These are phyloP conservation scores for Fusarium vanettenii DNA, from an alignment of 2,329 filamentous ascomycete species.

Conservation along the genomic window DNA sequence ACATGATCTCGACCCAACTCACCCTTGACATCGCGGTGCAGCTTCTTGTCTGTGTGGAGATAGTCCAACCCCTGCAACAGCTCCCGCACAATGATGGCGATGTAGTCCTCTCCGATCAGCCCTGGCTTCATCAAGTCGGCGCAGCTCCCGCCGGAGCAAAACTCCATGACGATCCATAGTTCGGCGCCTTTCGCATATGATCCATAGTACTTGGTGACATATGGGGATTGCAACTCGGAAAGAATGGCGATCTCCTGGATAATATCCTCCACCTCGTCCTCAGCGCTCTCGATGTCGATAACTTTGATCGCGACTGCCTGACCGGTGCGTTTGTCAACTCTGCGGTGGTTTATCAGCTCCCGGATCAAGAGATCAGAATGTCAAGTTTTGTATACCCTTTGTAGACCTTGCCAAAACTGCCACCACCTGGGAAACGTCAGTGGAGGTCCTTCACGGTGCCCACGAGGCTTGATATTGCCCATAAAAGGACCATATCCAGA, in stretches of 20 bases:
- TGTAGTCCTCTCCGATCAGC: conserved; percentile 91
- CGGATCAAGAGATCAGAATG: neutral
- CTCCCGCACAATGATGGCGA: conserved; percentile 93
- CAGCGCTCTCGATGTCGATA: conserved; percentile 98
- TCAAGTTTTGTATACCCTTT: conserved; percentile 76
- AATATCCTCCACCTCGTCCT: conserved; percentile 99
- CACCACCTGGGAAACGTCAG: conserved; percentile 73
- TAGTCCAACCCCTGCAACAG: conserved; percentile 92
- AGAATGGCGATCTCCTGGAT: conserved; percentile 99
- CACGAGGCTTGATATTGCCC: neutral
- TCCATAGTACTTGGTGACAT: conserved; percentile 97
- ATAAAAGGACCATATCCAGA: conserved; percentile 17
- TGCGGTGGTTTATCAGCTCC: conserved; percentile 50
- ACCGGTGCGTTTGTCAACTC: conserved; percentile 91
- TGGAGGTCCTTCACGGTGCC: conserved; percentile 27
- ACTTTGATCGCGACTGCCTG: conserved; percentile 98
- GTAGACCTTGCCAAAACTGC: conserved; percentile 98
- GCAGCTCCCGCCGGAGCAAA: conserved; percentile 95
- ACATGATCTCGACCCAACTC: conserved; percentile 30
- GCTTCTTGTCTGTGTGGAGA: conserved; percentile 92
- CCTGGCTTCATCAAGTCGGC: conserved; percentile 96
- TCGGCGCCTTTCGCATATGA: conserved; percentile 96
- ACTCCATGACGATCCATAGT: conserved; percentile 99
- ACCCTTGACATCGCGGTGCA: conserved; percentile 97
- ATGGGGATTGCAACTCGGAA: conserved; percentile 93